These are phyloP conservation scores for Tetrapisispora namnaoensis DNA, from an alignment of 805 yeast genomes.

Conservation along the genomic window DNA sequence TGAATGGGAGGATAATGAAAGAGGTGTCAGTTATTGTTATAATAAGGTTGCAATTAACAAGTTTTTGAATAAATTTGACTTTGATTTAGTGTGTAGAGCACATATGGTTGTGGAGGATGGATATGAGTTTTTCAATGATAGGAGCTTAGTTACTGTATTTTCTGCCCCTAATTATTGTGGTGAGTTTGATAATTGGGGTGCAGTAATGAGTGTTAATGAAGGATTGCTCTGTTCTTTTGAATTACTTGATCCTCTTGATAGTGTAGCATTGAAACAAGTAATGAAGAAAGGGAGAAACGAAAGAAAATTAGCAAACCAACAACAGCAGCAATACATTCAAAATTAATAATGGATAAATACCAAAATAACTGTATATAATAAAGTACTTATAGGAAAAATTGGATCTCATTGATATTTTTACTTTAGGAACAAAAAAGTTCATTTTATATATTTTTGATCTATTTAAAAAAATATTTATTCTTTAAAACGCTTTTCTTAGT, in stretches of 20 bases:
- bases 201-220: constrained; percentile 93
- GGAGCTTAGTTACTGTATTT: constrained; percentile 68
- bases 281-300: constrained; percentile 92
- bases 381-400: neutral
- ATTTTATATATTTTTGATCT: neutral
- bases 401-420: neutral
- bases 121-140: constrained; percentile 67
- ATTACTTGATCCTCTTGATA: constrained; percentile 84
- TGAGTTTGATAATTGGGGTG: constrained; percentile 79
- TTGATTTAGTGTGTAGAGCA: constrained; percentile 72
- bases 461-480: too few species aligned
- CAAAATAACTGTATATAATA: neutral
- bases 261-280: constrained; percentile 85
- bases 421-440: neutral
- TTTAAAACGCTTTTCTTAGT: too few species aligned
- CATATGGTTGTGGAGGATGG: constrained; percentile 91
- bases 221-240: constrained; percentile 90
- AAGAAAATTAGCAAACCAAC: constrained; percentile 50
- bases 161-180: constrained; percentile 65
- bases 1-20: constrained; percentile 73
- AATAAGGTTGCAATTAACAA: constrained; percentile 64
- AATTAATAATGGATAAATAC: neutral
- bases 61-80: constrained; percentile 54
- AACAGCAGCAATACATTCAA: constrained; percentile 4
- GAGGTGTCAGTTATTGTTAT: constrained; percentile 75